Evolutionary conservation across 1,284 basidiomycete genomes (phyloP), one percentile per base, ranked within the genome.

Genomic region (Vanrija humicola): DNA sequence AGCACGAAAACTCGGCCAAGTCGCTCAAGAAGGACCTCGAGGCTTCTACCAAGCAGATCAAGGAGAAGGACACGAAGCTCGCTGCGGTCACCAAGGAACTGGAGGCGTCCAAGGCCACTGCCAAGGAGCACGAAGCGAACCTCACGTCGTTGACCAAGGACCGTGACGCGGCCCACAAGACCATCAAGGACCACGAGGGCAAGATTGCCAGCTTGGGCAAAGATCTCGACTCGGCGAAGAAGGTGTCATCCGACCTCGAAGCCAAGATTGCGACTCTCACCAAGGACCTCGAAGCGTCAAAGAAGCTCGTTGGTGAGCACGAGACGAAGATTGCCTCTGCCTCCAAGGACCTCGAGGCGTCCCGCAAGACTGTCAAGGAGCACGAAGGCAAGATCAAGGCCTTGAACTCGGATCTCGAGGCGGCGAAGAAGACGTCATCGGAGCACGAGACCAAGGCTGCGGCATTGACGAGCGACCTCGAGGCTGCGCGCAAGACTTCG

Each of bases 121-220:
- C 25, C 23, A 29, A 48, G 38, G 55, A 56, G 19, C 46, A 52
- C 34, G 55, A 61, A 28, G 8, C n/a, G 14, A 48, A 45, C 14
- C 18, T 40, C 46, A 18, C 29, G 2, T 38, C 50, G 26, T 23
- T 49, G 5, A 38, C 16, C 5, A 39, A 44, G 14, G 52, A 61
- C 3, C 55, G 57, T 7, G 59, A 61, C 9, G 44, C 23, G 7
- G 45, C 48, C 1, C 46, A 43, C 38, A 53, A 49, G 38, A 29
- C 45, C 39, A 10, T 54, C 43, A 42, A 48, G 48, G 25, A 18
- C 6, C 59, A 55, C 49, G 48, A 57, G 38, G 42, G 25, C 8
- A 50, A 55, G 6, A 48, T 52, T 34, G 29, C 52, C 23, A 51
- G 18, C 18, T 40, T 56, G 43, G 16, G 45, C 28, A 51, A 51